Base-by-base conservation (phyloP, 805 yeast species). In the Metschnikowia reukaufii region DNA sequence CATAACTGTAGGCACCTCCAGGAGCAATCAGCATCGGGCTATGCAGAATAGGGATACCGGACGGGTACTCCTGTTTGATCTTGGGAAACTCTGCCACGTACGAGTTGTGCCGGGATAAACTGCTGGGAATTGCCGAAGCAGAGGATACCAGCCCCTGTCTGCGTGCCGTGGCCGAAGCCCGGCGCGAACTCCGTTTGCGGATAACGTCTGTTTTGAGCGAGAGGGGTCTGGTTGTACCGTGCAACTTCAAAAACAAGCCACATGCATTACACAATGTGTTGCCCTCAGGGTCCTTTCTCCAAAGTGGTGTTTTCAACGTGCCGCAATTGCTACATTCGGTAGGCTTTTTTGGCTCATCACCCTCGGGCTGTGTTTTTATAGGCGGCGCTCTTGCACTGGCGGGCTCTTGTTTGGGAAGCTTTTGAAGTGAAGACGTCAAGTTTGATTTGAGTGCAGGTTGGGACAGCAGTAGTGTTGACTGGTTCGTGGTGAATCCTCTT, bases 231-330 rank as follows among this genome's bases (percentile, higher is more conserved):
- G 79, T 78, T 2, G 84, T 78, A 15, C 86, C 86, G 56, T 81
- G 86, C 16, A 81, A 62, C 56, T 81, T 81, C 44, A 76, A 72
- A 57, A 81, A 81, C 18, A 81, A 65, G 0, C 86, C 86, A 65
- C 86, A 81, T 0, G 86, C 86, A 57, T 81, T 81, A 59, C 86
- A 81, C 4, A 81, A 65, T 2, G 85, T 79, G 50, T 79, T 77
- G 1, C 86, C 86, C 21, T 64, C 69, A 6, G 82, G 75, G 56
- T 81, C 83, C 57, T 79, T 72, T 37, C 86, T 64, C 86, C 86
- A 81, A 19, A 81, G 65, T 0, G 86, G 86, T 0, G 86, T 81
- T 48, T 79, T 81, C 2, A 73, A 60, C 0, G 86, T 81, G 39
- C 78, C 76, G 59, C 86, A 81, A 62, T 81, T 81, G 46, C 67